Base-by-base conservation (phyloP, 2,329 filamentous ascomycete genomes). In the Simplicillium aogashimaense region DNA sequence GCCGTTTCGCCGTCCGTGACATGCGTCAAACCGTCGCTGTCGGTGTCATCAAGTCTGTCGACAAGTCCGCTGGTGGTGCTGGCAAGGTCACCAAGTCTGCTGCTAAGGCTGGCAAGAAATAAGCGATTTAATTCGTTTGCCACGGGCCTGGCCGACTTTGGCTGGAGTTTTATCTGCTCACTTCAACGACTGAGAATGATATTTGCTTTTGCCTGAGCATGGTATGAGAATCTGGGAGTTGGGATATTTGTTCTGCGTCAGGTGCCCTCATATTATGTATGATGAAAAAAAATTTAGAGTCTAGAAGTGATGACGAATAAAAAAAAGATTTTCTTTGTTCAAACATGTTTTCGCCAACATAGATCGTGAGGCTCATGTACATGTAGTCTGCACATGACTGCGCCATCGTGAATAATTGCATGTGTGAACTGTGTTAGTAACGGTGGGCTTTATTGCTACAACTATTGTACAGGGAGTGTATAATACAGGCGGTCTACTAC, bases 1-100 rank as follows among this genome's bases (percentile, higher is more conserved):
- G 92, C 70, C 90, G 92, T 83, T 98, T 98, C 81, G 92, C 92
- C 70, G 92, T 98, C 80, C 90, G 90, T 84, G 90, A 95, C 76
- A 95, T 95, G 89, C 74, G 77, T 66, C 78, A 85, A 67, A 90
- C 85, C 69, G 85, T 92, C 56, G 86, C 86, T 54, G 86, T 94
- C 71, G 86, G 87, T 83, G 86, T 94, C 72, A 90, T 94, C 78
- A 95, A 95, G 81, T 72, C 74, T 50, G 84, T 89, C 49, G 78
- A 79, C 57, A 86, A 86, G 79, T 54, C 70, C 49, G 60, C 59
- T 44, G 66, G 55, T 49, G 64, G 63, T 56, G 38, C 67, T 51
- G 80, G 72, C 60, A 86, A 86, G 79, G 74, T 78, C 58, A 78
- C 75, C 71, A 79, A 79, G 74, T 78, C 75, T 57, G 80, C 81